These are phyloP conservation scores for Coniella vitis DNA, from an alignment of 2,329 filamentous ascomycete genomes.

Conservation along the genomic window DNA sequence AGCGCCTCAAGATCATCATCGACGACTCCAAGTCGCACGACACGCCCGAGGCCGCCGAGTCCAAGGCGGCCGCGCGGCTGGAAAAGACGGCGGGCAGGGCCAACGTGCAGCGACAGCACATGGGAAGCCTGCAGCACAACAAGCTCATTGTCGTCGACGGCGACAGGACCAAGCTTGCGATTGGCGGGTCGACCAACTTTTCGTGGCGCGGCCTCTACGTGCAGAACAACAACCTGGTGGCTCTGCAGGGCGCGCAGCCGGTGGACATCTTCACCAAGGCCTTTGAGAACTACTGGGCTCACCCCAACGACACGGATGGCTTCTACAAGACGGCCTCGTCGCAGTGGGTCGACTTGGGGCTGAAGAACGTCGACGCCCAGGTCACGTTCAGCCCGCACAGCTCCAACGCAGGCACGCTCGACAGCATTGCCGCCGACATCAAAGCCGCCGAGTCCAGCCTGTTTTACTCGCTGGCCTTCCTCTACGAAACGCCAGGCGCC, in stretches of 20 bases:
- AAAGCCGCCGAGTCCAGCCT: slow-evolving; percentile 25
- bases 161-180: slow-evolving; percentile 17
- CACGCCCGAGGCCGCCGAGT: slow-evolving; percentile 11
- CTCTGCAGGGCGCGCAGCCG: slow-evolving; percentile 14
- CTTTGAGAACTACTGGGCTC: slow-evolving; percentile 18
- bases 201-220: slow-evolving; percentile 19
- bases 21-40: slow-evolving; percentile 18
- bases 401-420: slow-evolving; percentile 16
- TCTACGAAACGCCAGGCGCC: slow-evolving; percentile 25
- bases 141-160: slow-evolving; percentile 18
- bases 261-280: slow-evolving; percentile 16
- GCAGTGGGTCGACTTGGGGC: slow-evolving; percentile 17
- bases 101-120: slow-evolving; percentile 19
- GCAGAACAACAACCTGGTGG: slow-evolving; percentile 19
- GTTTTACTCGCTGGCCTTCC: slow-evolving; percentile 21
- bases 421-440: slow-evolving; percentile 25
- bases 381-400: slow-evolving; percentile 21
- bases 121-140: slow-evolving; percentile 19
- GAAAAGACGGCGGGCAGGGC: slow-evolving; percentile 14
- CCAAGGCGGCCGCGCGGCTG: slow-evolving; percentile 17
- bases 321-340: slow-evolving; percentile 18
- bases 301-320: slow-evolving; percentile 16
- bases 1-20: slow-evolving; percentile 19
- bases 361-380: slow-evolving; percentile 16
- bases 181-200: slow-evolving; percentile 19